These are phyloP conservation scores for Rhizomucor pusillus DNA, from an alignment of 371 early-diverging fungal genomes.

Conservation along the genomic window DNA sequence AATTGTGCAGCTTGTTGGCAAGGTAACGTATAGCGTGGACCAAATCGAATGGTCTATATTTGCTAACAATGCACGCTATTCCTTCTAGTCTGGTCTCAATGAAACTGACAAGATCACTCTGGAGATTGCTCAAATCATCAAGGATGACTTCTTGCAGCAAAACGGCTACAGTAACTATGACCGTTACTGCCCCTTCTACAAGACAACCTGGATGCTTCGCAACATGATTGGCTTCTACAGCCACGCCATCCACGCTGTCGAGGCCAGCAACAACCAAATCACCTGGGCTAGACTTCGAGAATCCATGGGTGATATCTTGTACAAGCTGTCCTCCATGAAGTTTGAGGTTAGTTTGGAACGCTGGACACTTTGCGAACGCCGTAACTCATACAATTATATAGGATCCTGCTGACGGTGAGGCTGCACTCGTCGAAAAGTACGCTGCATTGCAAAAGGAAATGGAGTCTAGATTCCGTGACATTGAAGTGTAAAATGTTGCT, in stretches of 20 bases:
- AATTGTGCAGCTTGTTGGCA: constrained; percentile 99
- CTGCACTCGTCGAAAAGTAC: constrained; percentile 80
- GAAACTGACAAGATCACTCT: constrained; percentile 99
- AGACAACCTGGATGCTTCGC: constrained; percentile 97
- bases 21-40: constrained; percentile 38
- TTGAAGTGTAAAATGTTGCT: constrained; percentile 34
- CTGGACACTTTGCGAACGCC: neutral
- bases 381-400: constrained; percentile 13
- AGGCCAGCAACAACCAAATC: constrained; percentile 83
- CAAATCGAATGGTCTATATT: neutral
- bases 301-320: constrained; percentile 88
- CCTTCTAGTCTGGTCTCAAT: constrained; percentile 80
- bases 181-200: constrained; percentile 99
- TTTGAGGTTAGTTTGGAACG: constrained; percentile 69
- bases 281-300: constrained; percentile 98
- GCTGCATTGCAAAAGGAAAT: constrained; percentile 90
- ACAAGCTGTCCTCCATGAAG: constrained; percentile 99
- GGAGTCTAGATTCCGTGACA: constrained; percentile 87
- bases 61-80: neutral
- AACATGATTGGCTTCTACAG: constrained; percentile 98
- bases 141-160: constrained; percentile 99
- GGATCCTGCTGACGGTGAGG: constrained; percentile 96
- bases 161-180: constrained; percentile 99
- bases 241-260: constrained; percentile 91
- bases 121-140: constrained; percentile 97